Evolutionary conservation across 2,329 filamentous ascomycete species (phyloP).

Genomic region (Trichoderma guizhouense): DNA sequence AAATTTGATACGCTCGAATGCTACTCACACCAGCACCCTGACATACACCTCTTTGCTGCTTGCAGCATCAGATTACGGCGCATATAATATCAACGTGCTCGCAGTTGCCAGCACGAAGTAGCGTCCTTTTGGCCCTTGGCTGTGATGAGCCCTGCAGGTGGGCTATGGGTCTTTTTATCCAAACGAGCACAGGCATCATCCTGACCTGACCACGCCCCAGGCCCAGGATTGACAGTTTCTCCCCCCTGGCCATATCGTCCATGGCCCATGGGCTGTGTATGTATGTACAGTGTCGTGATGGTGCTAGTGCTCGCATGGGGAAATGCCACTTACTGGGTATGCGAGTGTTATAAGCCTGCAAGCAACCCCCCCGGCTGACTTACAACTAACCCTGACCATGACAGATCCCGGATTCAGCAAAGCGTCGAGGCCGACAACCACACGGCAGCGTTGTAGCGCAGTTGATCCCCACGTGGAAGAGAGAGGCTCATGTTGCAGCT

Average conservation of each 20-base stretch:
- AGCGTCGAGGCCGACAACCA: not conserved
- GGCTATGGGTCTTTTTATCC: slow-evolving; percentile 6
- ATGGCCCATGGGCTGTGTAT: not conserved
- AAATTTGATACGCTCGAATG: not conserved
- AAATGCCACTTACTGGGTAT: not conserved
- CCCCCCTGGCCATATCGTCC: not conserved
- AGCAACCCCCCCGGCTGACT: not conserved
- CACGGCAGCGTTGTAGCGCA: slow-evolving; percentile 13
- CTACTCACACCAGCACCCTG: not conserved
- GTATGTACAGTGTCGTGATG: not conserved
- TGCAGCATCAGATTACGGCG: not conserved
- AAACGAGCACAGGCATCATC: slow-evolving; percentile 9
- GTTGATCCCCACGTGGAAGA: slow-evolving; percentile 7
- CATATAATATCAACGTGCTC: not conserved
- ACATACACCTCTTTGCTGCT: not conserved
- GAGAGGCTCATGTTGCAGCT: not conserved
- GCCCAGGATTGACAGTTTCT: not conserved
- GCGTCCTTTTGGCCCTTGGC: not conserved
- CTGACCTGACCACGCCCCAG: slow-evolving; percentile 2
- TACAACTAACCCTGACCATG: not conserved
- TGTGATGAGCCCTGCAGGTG: slow-evolving; percentile 2
- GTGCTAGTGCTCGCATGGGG: not conserved
- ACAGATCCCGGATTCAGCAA: not conserved
- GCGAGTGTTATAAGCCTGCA: not conserved
- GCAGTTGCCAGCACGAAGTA: not conserved